phyloP scores from a whole-genome alignment of 768 basidiomycete genomes.

The Cubamyces sp. region DNA sequence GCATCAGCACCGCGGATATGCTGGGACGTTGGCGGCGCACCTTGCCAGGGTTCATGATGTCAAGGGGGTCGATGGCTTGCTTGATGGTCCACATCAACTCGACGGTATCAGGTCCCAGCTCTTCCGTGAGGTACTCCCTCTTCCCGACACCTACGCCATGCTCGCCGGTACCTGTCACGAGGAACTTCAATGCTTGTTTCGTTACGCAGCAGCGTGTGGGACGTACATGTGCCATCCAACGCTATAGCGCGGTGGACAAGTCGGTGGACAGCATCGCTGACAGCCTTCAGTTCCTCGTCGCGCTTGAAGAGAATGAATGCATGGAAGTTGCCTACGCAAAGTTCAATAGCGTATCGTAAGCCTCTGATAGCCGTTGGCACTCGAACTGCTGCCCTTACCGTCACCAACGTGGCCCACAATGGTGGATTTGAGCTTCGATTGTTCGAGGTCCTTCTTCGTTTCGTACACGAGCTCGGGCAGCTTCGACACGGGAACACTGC shows the following conservation, averaged over 20 bases:
- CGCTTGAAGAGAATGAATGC: constrained; percentile 59
- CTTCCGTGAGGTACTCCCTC: constrained; percentile 79
- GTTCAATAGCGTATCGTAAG: background rate
- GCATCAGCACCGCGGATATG: background rate
- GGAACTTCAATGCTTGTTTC: background rate
- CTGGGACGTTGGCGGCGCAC: constrained; percentile 24
- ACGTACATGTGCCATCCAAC: constrained; percentile 77
- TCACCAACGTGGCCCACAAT: constrained; percentile 85
- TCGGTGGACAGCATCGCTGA: constrained; percentile 66
- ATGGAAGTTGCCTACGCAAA: constrained; percentile 49
- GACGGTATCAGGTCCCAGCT: constrained; percentile 83
- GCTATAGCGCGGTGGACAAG: constrained; percentile 72
- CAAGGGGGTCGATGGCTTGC: constrained; percentile 72
- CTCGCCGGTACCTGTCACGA: constrained; percentile 72
- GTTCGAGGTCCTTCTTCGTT: constrained; percentile 76
- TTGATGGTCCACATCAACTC: constrained; percentile 89
- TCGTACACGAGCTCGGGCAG: constrained; percentile 73
- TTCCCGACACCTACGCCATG: constrained; percentile 90
- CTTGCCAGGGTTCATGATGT: constrained; percentile 89
- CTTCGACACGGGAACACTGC: constrained; percentile 71
- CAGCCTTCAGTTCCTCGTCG: constrained; percentile 59
- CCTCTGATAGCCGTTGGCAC: background rate
- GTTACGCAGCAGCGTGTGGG: background rate
- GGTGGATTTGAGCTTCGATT: constrained; percentile 61
- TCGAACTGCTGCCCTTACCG: constrained; percentile 44